Evolutionary conservation across 352 stramenopile genomes (phyloP), one percentile per base, ranked within the genome.

Genomic region (Phytophthora sp.): DNA sequence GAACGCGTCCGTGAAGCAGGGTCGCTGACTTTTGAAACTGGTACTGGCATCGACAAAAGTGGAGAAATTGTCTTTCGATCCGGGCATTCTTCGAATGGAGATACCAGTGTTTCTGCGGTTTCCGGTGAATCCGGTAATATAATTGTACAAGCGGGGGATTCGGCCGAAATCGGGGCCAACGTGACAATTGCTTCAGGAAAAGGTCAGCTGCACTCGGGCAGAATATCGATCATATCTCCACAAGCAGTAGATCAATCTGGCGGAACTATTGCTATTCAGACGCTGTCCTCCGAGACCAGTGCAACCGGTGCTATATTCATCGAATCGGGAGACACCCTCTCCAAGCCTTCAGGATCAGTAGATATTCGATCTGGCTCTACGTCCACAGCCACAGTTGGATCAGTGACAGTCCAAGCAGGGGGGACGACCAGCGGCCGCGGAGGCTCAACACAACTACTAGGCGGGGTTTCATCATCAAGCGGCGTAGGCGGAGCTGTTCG

Each of bases 1-100:
- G 34, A 44, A 2, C 51, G 26, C n/a, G 35, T 62, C 10, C 32
- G 28, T 56, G 28, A 51, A 66, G 39, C 59, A 53, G 65, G 59
- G 2, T 69, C 60, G 21, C 7, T 74, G 5, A 43, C 34, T 57
- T 26, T 70, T 17, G 53, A 70, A 49, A 39, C 53, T 48, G 64
- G 64, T 37, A 52, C 30, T 28, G 64, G 64, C 17, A 20, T 61
- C 34, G 42, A 61, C n/a, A 64, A 57, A 38, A 63, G 57, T 61
- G 64, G 64, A 31, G 30, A 67, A 35, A 70, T 69, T 54, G 27
- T 15, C 8, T 32, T 69, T 46, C 48, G 21, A 27, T 66, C 59
- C 20, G 59, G 59, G 11, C 13, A 50, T 35, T 43, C 28, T 27
- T 61, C 24, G 1, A 27, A 26, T 43, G 30, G 52, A 32, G 52